Evolutionary conservation across 306 rosid species (phyloP), one percentile per base, ranked within the genome.

Genomic region (Prunus kanzakura): DNA sequence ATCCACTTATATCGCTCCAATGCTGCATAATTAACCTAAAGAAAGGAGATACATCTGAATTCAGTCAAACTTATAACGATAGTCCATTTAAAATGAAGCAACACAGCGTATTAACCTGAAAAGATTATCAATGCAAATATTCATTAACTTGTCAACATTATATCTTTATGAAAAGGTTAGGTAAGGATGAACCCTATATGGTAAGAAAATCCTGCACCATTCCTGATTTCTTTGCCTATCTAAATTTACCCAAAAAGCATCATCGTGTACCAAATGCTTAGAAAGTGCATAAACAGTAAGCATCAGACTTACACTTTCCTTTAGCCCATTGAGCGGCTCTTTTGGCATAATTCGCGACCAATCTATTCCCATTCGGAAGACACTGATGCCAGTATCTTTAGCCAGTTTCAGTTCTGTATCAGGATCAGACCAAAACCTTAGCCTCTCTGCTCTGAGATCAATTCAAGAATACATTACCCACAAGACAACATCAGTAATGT

Each of bases 361-460:
- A 80, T 95, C 98, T 79, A 95, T 84, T 73, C 98, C 98, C 98
- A 95, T 90, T 55, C 98, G 89, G 64, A 95, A 95, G 76, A 95
- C 96, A 64, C 86, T 81, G 62, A 87, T 67, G 27, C 98, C 98
- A 19, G 98, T 92, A 79, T 79, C 88, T 78, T 95, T 92, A 58
- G 98, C 97, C 84, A 92, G 80, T 52, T 89, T 88, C 69, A 95
- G 79, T 83, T 95, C 98, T 73, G 85, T 85, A 87, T 95, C 98
- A 80, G 98, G 98, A 83, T 95, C 97, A 54, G 98, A 89, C 98
- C 98, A 95, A 92, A 95, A 95, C 89, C 89, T 91, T 79, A 95
- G 80, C 84, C 98, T 92, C 88, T 92, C 96, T 86, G 90, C 90
- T 84, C 98, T 95, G 91, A 78, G 86, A 85, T 64, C 76, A 78